phyloP scores from a whole-genome alignment of 2,329 filamentous ascomycete genomes.

The Colletotrichum sp. region DNA sequence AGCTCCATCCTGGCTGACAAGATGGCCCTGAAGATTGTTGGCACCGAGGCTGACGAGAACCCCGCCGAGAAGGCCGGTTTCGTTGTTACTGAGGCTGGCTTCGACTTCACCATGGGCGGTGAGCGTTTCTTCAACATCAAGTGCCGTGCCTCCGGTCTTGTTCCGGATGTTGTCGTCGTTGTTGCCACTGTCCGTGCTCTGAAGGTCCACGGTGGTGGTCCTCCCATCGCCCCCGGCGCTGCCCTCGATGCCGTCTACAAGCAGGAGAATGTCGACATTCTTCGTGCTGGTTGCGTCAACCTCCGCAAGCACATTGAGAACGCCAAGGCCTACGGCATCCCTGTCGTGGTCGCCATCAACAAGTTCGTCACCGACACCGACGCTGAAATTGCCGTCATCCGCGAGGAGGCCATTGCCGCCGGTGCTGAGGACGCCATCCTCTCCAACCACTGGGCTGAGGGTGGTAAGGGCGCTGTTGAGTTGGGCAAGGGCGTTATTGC shows the following conservation, averaged over 20 bases:
- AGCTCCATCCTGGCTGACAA: conserved; percentile 95
- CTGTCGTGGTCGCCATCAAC: conserved; percentile 97
- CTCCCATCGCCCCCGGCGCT: conserved; percentile 88
- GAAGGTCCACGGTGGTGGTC: conserved; percentile 96
- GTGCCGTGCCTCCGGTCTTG: conserved; percentile 90
- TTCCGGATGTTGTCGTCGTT: conserved; percentile 91
- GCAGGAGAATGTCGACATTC: conserved; percentile 90
- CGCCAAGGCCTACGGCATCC: conserved; percentile 86
- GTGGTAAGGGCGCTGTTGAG: conserved; percentile 87
- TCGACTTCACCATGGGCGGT: conserved; percentile 99
- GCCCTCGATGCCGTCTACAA: conserved; percentile 87
- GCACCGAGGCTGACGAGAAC: conserved; percentile 91
- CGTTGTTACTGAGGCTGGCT: conserved; percentile 95
- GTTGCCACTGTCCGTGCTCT: conserved; percentile 95
- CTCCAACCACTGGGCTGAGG: conserved; percentile 96
- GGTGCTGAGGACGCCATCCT: conserved; percentile 93
- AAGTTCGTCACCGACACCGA: conserved; percentile 94
- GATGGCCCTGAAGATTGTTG: conserved; percentile 92
- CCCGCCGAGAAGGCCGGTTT: conserved; percentile 84
- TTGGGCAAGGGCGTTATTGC: conserved; percentile 86
- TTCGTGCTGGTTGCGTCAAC: conserved; percentile 91
- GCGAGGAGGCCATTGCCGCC: conserved; percentile 88
- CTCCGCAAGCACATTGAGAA: conserved; percentile 95
- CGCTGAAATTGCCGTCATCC: conserved; percentile 86
- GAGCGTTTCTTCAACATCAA: conserved; percentile 99